A percentile compares a stretch with the other conserved stretches of the same genome.
These are phyloP conservation scores for Xylariaceae sp. DNA, from an alignment of 2,329 filamentous ascomycete species.

Conservation along the genomic window DNA sequence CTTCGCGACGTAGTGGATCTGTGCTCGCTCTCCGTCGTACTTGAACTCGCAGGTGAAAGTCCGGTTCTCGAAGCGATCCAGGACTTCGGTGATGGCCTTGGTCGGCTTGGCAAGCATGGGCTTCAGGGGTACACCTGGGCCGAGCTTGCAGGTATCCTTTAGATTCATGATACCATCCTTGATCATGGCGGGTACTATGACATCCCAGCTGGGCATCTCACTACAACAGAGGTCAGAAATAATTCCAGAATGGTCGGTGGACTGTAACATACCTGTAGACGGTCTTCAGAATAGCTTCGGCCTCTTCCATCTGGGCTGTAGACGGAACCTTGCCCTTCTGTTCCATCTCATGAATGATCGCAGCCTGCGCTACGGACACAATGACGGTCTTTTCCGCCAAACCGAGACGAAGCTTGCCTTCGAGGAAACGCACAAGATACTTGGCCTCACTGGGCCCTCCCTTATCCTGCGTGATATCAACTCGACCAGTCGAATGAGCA, in stretches of 20 bases:
- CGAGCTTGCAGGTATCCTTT: conserved; percentile 79
- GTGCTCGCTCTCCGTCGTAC: conserved; percentile 96
- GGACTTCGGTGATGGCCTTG: conserved; percentile 94
- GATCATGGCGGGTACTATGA: conserved; percentile 85
- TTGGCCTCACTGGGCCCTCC: conserved; percentile 93
- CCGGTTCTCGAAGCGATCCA: conserved; percentile 93
- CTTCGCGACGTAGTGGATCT: conserved; percentile 93
- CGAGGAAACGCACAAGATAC: conserved; percentile 84
- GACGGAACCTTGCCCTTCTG: conserved; percentile 64
- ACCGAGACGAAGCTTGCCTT: conserved; percentile 88
- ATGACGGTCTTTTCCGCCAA: conserved; percentile 90
- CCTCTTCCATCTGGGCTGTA: conserved; percentile 72
- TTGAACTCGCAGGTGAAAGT: conserved; percentile 99
- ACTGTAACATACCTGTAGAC: conserved; percentile 65
- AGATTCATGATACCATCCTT: conserved; percentile 80
- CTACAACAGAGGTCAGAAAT: conserved; percentile 41
- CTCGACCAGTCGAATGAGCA: conserved; percentile 64
- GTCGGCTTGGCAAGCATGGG: conserved; percentile 98
- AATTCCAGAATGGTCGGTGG: conserved; percentile 30
- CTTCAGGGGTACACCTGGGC: conserved; percentile 90
- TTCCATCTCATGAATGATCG: conserved; percentile 77
- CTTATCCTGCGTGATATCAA: conserved; percentile 89
- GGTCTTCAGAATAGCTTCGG: conserved; percentile 79
- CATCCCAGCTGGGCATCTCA: conserved; percentile 90
- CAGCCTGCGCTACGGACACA: conserved; percentile 81